Evolutionary conservation across 108 stramenopile genomes (phyloP).

Genomic region (Skeletonema costatum): DNA sequence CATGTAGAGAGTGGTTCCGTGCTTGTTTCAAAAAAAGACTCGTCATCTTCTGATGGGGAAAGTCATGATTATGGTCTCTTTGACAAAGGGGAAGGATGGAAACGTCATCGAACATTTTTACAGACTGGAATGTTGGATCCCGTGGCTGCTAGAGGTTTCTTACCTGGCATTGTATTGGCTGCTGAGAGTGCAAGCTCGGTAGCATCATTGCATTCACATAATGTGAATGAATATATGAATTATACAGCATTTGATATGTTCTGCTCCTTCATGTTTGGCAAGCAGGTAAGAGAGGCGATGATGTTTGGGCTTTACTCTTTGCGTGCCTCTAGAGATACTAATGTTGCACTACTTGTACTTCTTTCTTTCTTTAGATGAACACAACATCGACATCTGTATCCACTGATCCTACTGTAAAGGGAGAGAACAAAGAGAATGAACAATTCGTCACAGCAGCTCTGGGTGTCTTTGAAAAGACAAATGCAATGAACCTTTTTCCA

Average conservation of each 20-base stretch:
- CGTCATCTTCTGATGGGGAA: background rate
- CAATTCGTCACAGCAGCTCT: background rate
- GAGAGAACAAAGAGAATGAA: background rate
- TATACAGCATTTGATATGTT: constrained; percentile 35
- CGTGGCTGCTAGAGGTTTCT: constrained; percentile 19
- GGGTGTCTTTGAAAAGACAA: constrained; percentile 7
- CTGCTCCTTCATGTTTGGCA: constrained; percentile 38
- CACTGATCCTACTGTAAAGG: background rate
- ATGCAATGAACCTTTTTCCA: constrained; percentile 9
- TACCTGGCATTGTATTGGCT: constrained; percentile 35
- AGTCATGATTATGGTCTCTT: constrained; percentile 5
- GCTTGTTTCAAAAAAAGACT: background rate
- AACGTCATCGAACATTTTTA: constrained; percentile 23
- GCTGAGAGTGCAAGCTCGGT: constrained; percentile 25
- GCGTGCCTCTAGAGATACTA: background rate
- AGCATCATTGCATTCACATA: constrained; percentile 8
- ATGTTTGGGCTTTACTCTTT: constrained; percentile 16
- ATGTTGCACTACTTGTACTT: background rate
- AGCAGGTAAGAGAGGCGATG: constrained; percentile 27
- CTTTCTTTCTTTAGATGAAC: background rate
- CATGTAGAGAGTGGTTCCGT: constrained; percentile 11
- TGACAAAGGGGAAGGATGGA: constrained; percentile 28
- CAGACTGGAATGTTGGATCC: constrained; percentile 38
- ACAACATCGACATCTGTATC: background rate
- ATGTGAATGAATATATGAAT: constrained; percentile 43